A percentile compares a stretch with the other conserved stretches of the same genome.
These are phyloP conservation scores for Phyllachora maydis DNA, from an alignment of 2,329 filamentous ascomycete genomes.

Conservation along the genomic window DNA sequence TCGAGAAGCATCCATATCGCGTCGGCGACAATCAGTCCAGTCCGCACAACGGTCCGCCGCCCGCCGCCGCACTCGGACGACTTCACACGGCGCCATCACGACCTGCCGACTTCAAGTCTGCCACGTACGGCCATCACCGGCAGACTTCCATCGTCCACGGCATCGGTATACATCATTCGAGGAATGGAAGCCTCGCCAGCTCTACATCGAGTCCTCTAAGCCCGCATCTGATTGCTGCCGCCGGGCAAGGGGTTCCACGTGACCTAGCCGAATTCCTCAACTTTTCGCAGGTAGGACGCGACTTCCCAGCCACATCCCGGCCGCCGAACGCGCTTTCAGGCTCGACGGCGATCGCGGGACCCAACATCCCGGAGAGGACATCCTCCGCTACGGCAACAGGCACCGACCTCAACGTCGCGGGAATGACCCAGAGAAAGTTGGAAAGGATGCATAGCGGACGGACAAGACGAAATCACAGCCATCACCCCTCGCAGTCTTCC, in stretches of 20 bases:
- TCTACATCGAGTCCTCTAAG: conserved; percentile 69
- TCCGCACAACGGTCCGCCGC: conserved; percentile 3
- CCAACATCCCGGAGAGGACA: conserved; percentile 19
- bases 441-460: conserved; percentile 44
- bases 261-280: conserved; percentile 30
- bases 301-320: conserved; percentile 17
- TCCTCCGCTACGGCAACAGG: conserved; percentile 25
- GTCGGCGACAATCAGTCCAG: conserved; percentile 6
- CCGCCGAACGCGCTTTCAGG: conserved; percentile 27
- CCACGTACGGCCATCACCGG: conserved; percentile 66
- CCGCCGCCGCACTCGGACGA: conserved; percentile 14
- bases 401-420: conserved; percentile 13
- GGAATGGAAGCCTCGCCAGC: conserved; percentile 74
- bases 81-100: conserved; percentile 19
- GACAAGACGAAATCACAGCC: conserved; percentile 48
- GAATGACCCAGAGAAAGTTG: conserved; percentile 26
- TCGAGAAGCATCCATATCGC: conserved; percentile 31
- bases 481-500: conserved; percentile 60
- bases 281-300: conserved; percentile 22
- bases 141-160: conserved; percentile 97
- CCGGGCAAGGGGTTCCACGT: conserved; percentile 29
- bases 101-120: conserved; percentile 29
- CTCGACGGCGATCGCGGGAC: conserved; percentile 12
- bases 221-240: conserved; percentile 63
- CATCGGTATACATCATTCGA: conserved; percentile 53